Conservation (phyloP, 345 rosid genomes). For the Murraya paniculata region DNA sequence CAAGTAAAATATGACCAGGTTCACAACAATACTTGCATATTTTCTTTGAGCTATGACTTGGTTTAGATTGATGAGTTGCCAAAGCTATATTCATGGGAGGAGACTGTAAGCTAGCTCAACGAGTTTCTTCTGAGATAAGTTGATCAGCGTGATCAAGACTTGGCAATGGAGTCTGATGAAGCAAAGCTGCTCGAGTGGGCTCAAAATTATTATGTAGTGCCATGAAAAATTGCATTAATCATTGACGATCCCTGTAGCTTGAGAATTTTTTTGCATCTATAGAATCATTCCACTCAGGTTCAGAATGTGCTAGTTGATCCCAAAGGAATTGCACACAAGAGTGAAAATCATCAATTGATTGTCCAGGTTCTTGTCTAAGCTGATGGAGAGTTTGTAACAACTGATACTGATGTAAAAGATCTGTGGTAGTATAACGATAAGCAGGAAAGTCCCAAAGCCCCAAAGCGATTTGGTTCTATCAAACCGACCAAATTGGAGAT, state of each 20-base stretch:
- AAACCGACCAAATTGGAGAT: no score
- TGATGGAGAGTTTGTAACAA: not conserved
- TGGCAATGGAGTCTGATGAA: not conserved
- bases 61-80: not conserved
- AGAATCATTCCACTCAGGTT: not conserved
- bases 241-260: not conserved
- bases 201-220: not conserved
- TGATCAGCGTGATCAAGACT: not conserved
- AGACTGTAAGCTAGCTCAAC: not conserved
- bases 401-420: not conserved
- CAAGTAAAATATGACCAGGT: no score
- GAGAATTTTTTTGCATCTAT: not conserved
- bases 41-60: not conserved
- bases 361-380: not conserved
- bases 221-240: not conserved
- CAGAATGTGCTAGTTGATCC: not conserved
- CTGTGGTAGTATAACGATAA: no score
- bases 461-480: no score
- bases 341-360: not conserved
- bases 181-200: not conserved
- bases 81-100: not conserved
- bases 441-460: no score
- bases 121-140: not conserved
- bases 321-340: not conserved
- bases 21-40: no score